phyloP scores from a whole-genome alignment of 257 asterid species.

The Sherardia arvensis region DNA sequence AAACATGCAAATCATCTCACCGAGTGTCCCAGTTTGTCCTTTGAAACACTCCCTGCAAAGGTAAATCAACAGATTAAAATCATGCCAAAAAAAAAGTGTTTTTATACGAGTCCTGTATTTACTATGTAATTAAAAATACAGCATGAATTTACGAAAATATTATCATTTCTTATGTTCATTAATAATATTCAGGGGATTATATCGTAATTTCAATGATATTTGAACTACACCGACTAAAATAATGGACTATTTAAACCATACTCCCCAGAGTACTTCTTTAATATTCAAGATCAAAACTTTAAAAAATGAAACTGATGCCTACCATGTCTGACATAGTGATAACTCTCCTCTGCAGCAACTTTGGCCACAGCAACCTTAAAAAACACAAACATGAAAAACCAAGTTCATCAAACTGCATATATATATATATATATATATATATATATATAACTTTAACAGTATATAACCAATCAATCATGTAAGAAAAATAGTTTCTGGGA shows the following conservation, averaged over 20 bases:
- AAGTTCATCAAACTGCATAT: not conserved
- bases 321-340: conserved; percentile 48
- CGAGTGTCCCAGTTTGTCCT: conserved; percentile 49
- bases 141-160: too few relatives aligned
- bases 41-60: conserved; percentile 60
- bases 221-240: too few relatives aligned
- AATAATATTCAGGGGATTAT: too few relatives aligned
- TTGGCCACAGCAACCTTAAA: conserved; percentile 62
- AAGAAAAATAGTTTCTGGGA: too few relatives aligned
- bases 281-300: not conserved
- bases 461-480: not conserved
- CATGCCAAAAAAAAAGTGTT: too few relatives aligned
- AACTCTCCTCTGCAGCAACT: conserved; percentile 68
- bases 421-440: too few relatives aligned
- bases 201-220: too few relatives aligned
- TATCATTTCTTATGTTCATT: too few relatives aligned
- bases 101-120: too few relatives aligned
- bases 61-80: conserved; percentile 4
- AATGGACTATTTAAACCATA: too few relatives aligned
- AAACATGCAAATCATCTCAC: conserved; percentile 30
- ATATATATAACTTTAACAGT: too few relatives aligned
- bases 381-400: not conserved
- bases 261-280: not conserved
- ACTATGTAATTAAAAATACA: too few relatives aligned
- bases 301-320: not conserved